Base-by-base conservation (phyloP, 2,329 filamentous ascomycete species). In the Penicillium sp. region DNA sequence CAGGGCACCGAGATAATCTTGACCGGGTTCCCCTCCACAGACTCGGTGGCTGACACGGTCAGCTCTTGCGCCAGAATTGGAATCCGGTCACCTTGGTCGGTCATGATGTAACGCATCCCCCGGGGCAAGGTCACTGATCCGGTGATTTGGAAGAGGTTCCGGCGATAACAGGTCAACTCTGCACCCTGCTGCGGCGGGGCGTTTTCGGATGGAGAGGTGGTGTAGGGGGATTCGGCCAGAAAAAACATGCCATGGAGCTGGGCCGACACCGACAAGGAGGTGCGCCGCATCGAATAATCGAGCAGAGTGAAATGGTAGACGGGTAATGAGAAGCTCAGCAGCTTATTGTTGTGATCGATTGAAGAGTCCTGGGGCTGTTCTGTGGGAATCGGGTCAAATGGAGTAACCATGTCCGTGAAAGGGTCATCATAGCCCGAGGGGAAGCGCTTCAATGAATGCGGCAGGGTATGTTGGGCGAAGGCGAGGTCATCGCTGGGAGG, bases 1-100 rank as follows among this genome's bases (percentile, higher is more conserved):
- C 91, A 97, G 1, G 91, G 91, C 44, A 97, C 94, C 6, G 93
- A 93, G 48, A 97, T 96, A 47, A 97, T 83, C 56, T 94, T 91
- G 29, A 96, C 88, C 0, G 86, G 73, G 55, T 95, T 91, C 21
- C 88, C 87, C 63, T 97, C 91, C 11, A 95, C 89, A 2, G 91
- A 96, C 64, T 97, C 91, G 33, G 89, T 94, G 7, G 91, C 91
- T 4, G 88, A 94, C 32, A 97, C 87, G 38, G 84, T 83, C 37
- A 96, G 80, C 63, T 97, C 90, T 64, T 91, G 86, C 48, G 76
- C 85, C 48, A 81, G 79, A 33, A 96, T 87, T 2, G 86, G 84
- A 27, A 94, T 83, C 30, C 86, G 84, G 62, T 94, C 87, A 30
- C 88, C 88, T 38, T 86, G 80, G 43, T 95, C 89, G 13, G 83